phyloP scores from a whole-genome alignment of 768 basidiomycete genomes.

The Tephrocybe rancida region DNA sequence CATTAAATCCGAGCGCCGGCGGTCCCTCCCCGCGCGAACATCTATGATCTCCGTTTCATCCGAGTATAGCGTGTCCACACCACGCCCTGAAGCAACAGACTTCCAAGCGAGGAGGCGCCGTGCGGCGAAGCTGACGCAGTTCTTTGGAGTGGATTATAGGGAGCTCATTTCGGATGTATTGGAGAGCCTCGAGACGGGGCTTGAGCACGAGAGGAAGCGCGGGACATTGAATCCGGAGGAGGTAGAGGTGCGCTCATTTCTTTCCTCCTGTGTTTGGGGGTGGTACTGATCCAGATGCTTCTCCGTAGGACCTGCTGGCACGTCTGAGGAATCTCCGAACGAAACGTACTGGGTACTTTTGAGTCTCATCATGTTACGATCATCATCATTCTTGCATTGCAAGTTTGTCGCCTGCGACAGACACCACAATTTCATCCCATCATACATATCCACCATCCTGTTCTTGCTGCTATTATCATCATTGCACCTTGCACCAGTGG shows the following conservation, averaged over 20 bases:
- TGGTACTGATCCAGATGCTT: constrained; percentile 11
- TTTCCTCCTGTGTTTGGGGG: constrained; percentile 2
- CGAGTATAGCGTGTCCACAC: constrained; percentile 42
- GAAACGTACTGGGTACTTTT: constrained; percentile 42
- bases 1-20: constrained; percentile 61
- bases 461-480: constrained; percentile 7
- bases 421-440: neutral
- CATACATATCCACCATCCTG: neutral
- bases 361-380: constrained; percentile 6
- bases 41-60: constrained; percentile 64
- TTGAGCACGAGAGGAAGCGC: constrained; percentile 66
- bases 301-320: constrained; percentile 52
- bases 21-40: constrained; percentile 66
- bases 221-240: constrained; percentile 72
- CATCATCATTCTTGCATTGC: neutral
- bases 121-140: constrained; percentile 83
- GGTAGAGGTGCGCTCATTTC: constrained; percentile 59
- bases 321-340: constrained; percentile 56
- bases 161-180: constrained; percentile 76
- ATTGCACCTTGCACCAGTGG: constrained; percentile 1
- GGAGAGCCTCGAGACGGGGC: constrained; percentile 76
- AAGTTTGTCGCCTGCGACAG: neutral
- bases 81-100: constrained; percentile 46
- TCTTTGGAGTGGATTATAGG: constrained; percentile 86
- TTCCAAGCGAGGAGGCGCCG: constrained; percentile 75